Evolutionary conservation across 768 basidiomycete species (phyloP).

Genomic region (Leccinum incarnatum): DNA sequence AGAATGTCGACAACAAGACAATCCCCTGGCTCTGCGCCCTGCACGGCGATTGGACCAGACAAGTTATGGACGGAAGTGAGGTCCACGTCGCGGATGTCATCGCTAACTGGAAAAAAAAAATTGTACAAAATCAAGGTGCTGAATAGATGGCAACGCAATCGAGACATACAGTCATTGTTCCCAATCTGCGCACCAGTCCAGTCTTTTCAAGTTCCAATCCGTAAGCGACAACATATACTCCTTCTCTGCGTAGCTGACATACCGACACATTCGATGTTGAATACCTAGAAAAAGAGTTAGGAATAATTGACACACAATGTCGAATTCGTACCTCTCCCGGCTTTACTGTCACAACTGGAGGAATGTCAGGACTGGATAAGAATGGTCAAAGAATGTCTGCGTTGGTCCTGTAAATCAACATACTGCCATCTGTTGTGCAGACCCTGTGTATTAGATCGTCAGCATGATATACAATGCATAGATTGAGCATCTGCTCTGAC

Average conservation of each 20-base stretch:
- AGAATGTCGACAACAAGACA: slow-evolving; percentile 78
- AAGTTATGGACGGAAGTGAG: slow-evolving; percentile 68
- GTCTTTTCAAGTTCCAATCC: slow-evolving; percentile 37
- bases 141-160: background rate
- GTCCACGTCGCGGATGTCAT: slow-evolving; percentile 67
- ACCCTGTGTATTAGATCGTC: slow-evolving; percentile 37
- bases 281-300: slow-evolving; percentile 40
- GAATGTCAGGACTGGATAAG: slow-evolving; percentile 56
- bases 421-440: slow-evolving; percentile 77
- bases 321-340: slow-evolving; percentile 47
- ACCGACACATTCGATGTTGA: slow-evolving; percentile 72
- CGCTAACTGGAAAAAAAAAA: slow-evolving; percentile 42
- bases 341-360: slow-evolving; percentile 58
- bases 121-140: background rate
- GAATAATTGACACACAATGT: background rate
- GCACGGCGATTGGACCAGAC: slow-evolving; percentile 72
- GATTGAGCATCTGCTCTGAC: slow-evolving; percentile 29
- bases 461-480: background rate
- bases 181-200: slow-evolving; percentile 82
- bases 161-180: slow-evolving; percentile 61
- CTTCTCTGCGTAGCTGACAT: slow-evolving; percentile 14
- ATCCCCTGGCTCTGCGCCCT: slow-evolving; percentile 77
- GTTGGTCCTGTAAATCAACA: slow-evolving; percentile 22
- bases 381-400: background rate
- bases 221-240: background rate